Evolutionary conservation across 106 monocot genomes (phyloP), one percentile per base, ranked within the genome.

Genomic region (Dendrobium officinale): DNA sequence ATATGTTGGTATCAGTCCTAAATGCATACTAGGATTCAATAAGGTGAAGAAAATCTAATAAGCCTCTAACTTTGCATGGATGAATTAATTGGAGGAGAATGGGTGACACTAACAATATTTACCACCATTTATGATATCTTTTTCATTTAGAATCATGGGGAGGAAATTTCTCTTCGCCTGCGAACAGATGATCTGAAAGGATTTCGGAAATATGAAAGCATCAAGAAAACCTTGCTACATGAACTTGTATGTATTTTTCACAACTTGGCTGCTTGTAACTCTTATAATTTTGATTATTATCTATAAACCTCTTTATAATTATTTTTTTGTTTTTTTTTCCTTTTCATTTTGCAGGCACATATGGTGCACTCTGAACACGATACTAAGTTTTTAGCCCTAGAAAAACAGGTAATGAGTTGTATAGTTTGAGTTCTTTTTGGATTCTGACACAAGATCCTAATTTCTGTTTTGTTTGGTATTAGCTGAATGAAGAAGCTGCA

Each of bases 101-200:
- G 44, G 40, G 43, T 80, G 44, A 80, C n/a, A 24, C 18, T 67
- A 67, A 42, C 19, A 67, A 42, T 27, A 42, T 54, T 5, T 59
- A 8, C 40, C 3, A 9, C 6, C 19, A 0, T 20, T 43, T 22
- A 56, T 77, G 0, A 79, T 83, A 61, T 20, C n/a, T 89, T 67
- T 2, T 75, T 79, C 40, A 1, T 91, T 44, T 88, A 98, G 98
- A 98, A 98, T 73, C 81, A 77, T 33, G 98, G 98, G 64, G 92
- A 98, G 79, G 97, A 97, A 66, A 92, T 98, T 83, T 98, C 95
- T 61, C 88, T 98, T 75, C 94, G 98, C 44, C 89, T 98, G 82
- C 89, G 98, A 72, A 98, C 98, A 9, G 98, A 98, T 78, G 92
- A 98, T 84, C 92, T 98, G 64, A 91, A 95, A 83, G 98, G 98